Evolutionary conservation across 169 alveolate genomes (phyloP).

Genomic region (Cryptosporidium sp.): DNA sequence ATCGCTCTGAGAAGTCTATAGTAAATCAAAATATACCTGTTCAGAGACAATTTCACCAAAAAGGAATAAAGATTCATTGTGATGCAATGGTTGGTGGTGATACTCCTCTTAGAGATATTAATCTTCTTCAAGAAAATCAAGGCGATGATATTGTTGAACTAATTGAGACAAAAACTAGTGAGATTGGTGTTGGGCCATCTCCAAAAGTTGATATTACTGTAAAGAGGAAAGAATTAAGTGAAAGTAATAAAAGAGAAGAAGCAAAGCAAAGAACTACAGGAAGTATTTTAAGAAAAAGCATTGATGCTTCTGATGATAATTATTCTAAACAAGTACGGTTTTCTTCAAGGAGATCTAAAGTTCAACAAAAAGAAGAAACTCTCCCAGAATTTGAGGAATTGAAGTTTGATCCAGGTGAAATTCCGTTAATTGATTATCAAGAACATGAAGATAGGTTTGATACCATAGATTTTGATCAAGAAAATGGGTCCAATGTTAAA

Average conservation of each 20-base stretch:
- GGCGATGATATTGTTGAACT: neutral
- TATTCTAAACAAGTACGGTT: constrained; percentile 59
- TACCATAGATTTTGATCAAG: constrained; percentile 5
- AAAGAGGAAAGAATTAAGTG: neutral
- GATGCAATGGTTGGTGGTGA: constrained; percentile 74
- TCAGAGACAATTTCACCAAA: neutral
- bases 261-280: neutral
- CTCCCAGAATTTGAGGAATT: constrained; percentile 34
- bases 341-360: constrained; percentile 12
- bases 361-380: neutral
- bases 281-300: constrained; percentile 66
- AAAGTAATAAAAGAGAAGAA: neutral
- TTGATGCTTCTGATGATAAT: constrained; percentile 29
- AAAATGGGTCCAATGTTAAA: neutral
- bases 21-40: neutral
- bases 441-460: neutral
- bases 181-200: constrained; percentile 74
- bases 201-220: constrained; percentile 2
- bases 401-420: constrained; percentile 60
- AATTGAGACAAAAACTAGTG: constrained; percentile 22
- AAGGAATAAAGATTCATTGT: constrained; percentile 23
- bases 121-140: neutral
- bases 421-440: constrained; percentile 38
- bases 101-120: constrained; percentile 48
- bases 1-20: neutral